These are phyloP conservation scores for Ophiostoma pallidulum DNA, from an alignment of 2,329 filamentous ascomycete species.

Conservation along the genomic window DNA sequence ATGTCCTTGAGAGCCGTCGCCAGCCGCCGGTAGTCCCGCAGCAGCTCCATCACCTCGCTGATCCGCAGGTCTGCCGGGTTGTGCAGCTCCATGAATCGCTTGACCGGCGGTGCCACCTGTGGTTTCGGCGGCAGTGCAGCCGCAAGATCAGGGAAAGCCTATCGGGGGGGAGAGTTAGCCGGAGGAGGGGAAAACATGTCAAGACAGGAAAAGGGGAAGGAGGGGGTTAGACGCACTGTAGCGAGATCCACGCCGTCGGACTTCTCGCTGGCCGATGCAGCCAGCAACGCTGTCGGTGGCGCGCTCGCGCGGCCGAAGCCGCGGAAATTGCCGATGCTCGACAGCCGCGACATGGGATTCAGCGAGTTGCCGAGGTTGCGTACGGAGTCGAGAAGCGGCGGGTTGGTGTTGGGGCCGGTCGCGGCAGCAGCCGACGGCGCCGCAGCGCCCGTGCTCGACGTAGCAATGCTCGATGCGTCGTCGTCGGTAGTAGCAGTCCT, in stretches of 20 bases:
- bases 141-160: conserved; percentile 55
- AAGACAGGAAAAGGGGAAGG: neutral
- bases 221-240: conserved; percentile 36
- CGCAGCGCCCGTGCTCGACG: neutral
- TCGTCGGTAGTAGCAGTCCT: conserved; percentile 26
- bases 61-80: conserved; percentile 61
- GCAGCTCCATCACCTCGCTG: conserved; percentile 61
- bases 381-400: conserved; percentile 68
- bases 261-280: conserved; percentile 20
- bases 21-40: conserved; percentile 66
- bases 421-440: conserved; percentile 14
- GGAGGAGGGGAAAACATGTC: neutral
- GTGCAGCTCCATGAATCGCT: conserved; percentile 63
- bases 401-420: conserved; percentile 36
- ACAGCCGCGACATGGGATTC: conserved; percentile 73
- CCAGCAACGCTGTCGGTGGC: conserved; percentile 29
- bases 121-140: conserved; percentile 45
- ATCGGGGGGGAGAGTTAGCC: neutral
- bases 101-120: conserved; percentile 56
- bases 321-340: conserved; percentile 63
- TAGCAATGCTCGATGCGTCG: conserved; percentile 12
- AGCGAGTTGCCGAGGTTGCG: conserved; percentile 70
- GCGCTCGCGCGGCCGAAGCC: conserved; percentile 57
- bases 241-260: conserved; percentile 47
- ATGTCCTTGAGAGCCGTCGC: conserved; percentile 54